Evolutionary conservation across 441 rosid genomes (phyloP).

Genomic region (Flueggea neowawraea): DNA sequence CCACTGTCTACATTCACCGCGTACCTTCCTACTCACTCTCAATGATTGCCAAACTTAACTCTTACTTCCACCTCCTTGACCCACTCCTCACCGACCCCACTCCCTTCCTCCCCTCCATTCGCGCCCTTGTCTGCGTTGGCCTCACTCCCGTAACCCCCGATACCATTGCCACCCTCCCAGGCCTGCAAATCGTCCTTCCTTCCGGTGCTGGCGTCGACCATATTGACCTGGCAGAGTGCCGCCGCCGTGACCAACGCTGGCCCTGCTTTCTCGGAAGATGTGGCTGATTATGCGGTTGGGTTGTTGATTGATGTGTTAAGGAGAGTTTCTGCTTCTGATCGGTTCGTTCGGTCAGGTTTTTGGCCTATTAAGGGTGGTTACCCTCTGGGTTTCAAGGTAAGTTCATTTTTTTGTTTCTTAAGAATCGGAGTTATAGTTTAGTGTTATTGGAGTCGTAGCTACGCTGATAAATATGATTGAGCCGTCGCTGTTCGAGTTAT

Average conservation of each 20-base stretch:
- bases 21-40: neutral
- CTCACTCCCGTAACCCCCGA: neutral
- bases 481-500: too few relatives aligned
- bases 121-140: neutral
- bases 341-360: neutral
- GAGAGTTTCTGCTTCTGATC: neutral
- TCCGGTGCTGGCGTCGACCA: neutral
- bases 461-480: too few relatives aligned
- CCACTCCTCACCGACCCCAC: conserved; percentile 12
- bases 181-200: neutral
- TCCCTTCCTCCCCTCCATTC: neutral
- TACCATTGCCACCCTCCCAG: neutral
- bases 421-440: too few relatives aligned
- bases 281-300: neutral
- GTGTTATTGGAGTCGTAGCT: too few relatives aligned
- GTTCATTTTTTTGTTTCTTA: neutral
- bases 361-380: neutral
- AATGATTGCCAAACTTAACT: neutral
- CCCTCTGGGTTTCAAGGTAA: neutral
- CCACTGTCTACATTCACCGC: conserved; percentile 12
- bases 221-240: neutral
- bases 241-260: neutral
- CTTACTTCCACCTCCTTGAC: conserved; percentile 16
- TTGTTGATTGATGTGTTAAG: neutral
- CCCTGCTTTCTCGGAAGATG: neutral